These are phyloP conservation scores for Metschnikowia shivogae DNA, from an alignment of 805 yeast species.

Conservation along the genomic window DNA sequence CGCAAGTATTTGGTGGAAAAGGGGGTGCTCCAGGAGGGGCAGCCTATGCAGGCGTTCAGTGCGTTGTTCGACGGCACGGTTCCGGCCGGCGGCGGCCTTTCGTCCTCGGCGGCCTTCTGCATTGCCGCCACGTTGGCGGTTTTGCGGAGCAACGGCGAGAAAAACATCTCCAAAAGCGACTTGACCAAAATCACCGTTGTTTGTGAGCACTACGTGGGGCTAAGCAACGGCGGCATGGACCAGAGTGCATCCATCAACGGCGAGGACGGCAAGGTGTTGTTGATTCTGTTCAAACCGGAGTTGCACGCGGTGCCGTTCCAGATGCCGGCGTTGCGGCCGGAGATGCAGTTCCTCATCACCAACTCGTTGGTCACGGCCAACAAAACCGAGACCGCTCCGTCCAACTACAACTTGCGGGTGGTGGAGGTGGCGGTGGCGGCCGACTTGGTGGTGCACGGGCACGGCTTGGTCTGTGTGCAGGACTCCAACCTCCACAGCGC, in stretches of 20 bases:
- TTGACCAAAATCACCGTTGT: slow-evolving; percentile 58
- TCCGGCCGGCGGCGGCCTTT: slow-evolving; percentile 69
- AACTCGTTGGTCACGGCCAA: slow-evolving; percentile 60
- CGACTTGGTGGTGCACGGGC: slow-evolving; percentile 48
- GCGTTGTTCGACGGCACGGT: slow-evolving; percentile 59
- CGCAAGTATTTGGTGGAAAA: slow-evolving; percentile 41
- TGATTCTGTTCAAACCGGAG: slow-evolving; percentile 58
- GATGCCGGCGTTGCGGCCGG: slow-evolving; percentile 45
- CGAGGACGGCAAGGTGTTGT: slow-evolving; percentile 51
- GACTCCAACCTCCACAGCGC: slow-evolving; percentile 55
- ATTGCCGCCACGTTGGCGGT: slow-evolving; percentile 59
- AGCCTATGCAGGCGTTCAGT: slow-evolving; percentile 43
- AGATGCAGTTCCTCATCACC: slow-evolving; percentile 54
- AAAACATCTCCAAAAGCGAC: slow-evolving; percentile 42
- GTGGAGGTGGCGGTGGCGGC: slow-evolving; percentile 72
- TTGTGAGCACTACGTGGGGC: slow-evolving; percentile 69
- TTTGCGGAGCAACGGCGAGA: slow-evolving; percentile 48
- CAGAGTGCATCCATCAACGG: slow-evolving; percentile 72
- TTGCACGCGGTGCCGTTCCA: slow-evolving; percentile 51
- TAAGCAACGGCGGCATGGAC: slow-evolving; percentile 78
- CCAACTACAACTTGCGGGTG: slow-evolving; percentile 64
- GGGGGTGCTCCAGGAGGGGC: slow-evolving; percentile 21
- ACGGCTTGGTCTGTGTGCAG: slow-evolving; percentile 38
- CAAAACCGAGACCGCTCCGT: slow-evolving; percentile 67
- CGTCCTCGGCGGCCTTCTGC: slow-evolving; percentile 70